Evolutionary conservation across 2,329 filamentous ascomycete species (phyloP), one percentile per base, ranked within the genome.

Genomic region (Cladosporium sphaerospermum): DNA sequence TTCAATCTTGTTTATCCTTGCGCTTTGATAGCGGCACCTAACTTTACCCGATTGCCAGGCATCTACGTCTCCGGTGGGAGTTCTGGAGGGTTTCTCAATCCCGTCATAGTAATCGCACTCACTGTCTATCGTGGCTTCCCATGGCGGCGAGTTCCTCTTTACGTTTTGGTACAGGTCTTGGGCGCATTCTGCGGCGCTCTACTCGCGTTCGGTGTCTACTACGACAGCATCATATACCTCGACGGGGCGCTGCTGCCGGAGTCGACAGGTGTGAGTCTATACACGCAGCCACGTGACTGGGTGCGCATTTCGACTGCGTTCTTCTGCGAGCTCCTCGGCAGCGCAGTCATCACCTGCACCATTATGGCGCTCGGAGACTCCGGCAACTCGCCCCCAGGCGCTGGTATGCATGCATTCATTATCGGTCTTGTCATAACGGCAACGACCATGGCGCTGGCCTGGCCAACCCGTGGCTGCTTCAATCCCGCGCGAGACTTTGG

Each of bases 121-220:
- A 68, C 69, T 10, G 59, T 65, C 37, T 83, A 77, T 78, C 77
- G 81, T 67, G 79, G 77, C 3, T 83, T 82, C 58, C 79, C 79
- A 1, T 79, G 77, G 74, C 75, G 70, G 44, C 83, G 82, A 57
- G 78, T 80, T 3, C 78, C 78, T 0, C 67, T 75, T 46, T 81
- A 83, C 61, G 79, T 82, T 57, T 71, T 80, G 57, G 72, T 74
- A 8, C 80, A 83, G 60, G 72, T 82, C 31, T 72, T 81, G 42
- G 63, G 49, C 7, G 49, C 49, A n/a, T 52, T 52, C 31, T 33
- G 23, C 39, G 79, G 78, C 2, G 66, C 64, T 10, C 60, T 78
- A 19, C 65, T 78, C 28, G 73, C 77, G 0, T 75, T 73, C 54
- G 71, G 69, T 2, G 58, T 77, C 34, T 76, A 72, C 60, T 61